These are phyloP conservation scores for Malus hybrid DNA, from an alignment of 331 rosid species.

Conservation along the genomic window DNA sequence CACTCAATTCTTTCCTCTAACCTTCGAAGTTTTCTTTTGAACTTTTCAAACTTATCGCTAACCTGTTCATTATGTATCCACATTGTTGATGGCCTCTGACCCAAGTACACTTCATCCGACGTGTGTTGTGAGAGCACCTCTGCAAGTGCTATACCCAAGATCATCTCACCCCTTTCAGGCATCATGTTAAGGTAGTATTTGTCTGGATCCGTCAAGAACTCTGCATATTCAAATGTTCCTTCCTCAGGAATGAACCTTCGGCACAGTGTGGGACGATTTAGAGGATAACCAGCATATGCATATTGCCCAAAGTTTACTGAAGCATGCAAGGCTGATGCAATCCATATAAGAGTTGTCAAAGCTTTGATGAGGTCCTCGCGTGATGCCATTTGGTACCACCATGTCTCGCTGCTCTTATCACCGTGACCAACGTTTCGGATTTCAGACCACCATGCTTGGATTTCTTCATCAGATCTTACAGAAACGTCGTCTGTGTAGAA, in stretches of 20 bases:
- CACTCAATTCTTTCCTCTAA: slow-evolving; percentile 39
- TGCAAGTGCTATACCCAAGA: slow-evolving; percentile 36
- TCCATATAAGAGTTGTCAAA: slow-evolving; percentile 62
- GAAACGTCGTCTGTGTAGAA: slow-evolving; percentile 46
- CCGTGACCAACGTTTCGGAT: slow-evolving; percentile 50
- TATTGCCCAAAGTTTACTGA: slow-evolving; percentile 58
- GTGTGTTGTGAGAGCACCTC: slow-evolving; percentile 43
- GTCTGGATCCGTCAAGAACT: slow-evolving; percentile 60
- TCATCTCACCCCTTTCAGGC: slow-evolving; percentile 47
- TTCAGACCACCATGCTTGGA: slow-evolving; percentile 77
- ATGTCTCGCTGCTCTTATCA: slow-evolving; percentile 35
- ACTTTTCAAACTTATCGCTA: slow-evolving; percentile 38
- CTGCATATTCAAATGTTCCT: slow-evolving; percentile 55
- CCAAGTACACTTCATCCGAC: slow-evolving; percentile 52
- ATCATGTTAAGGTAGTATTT: slow-evolving; percentile 42
- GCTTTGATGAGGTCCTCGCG: slow-evolving; percentile 43
- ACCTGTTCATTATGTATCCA: slow-evolving; percentile 48
- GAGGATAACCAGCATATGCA: slow-evolving; percentile 47
- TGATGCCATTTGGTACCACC: slow-evolving; percentile 50
- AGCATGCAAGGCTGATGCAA: slow-evolving; percentile 59
- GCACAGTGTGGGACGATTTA: slow-evolving; percentile 46
- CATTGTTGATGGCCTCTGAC: slow-evolving; percentile 35
- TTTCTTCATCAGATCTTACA: slow-evolving; percentile 42
- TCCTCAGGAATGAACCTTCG: slow-evolving; percentile 46
- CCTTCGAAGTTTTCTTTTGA: slow-evolving; percentile 33